These are phyloP conservation scores for Baorangia bicolor DNA, from an alignment of 768 basidiomycete genomes.

Conservation along the genomic window DNA sequence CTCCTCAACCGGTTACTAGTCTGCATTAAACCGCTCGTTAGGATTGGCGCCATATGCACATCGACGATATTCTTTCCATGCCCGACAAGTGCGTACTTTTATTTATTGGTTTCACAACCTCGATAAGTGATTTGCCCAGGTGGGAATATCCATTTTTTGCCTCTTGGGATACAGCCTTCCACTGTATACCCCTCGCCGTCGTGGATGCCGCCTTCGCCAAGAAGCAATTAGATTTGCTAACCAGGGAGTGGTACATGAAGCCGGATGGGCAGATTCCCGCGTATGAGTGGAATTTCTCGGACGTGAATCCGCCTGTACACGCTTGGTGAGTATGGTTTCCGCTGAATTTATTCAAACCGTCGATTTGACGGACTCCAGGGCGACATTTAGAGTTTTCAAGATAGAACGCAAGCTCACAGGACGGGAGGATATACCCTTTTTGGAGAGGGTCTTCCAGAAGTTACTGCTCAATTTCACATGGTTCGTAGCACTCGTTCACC, in stretches of 20 bases:
- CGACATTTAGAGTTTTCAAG: constrained; percentile 98
- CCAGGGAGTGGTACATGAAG: constrained; percentile 99
- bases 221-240: constrained; percentile 94
- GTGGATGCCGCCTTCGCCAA: constrained; percentile 96
- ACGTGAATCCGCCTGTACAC: constrained; percentile 98
- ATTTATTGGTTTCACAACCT: not conserved
- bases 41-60: constrained; percentile 97
- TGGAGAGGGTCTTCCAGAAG: constrained; percentile 99
- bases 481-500: constrained; percentile 38
- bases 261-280: constrained; percentile 98
- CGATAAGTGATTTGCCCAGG: constrained; percentile 36
- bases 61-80: constrained; percentile 97
- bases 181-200: constrained; percentile 95
- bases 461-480: constrained; percentile 95
- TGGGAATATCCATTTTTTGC: constrained; percentile 99
- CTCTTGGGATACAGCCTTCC: constrained; percentile 99
- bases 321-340: constrained; percentile 64
- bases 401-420: constrained; percentile 96
- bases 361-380: constrained; percentile 46
- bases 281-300: constrained; percentile 99
- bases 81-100: constrained; percentile 79
- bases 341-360: not conserved
- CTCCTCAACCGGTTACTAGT: not conserved
- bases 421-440: constrained; percentile 83
- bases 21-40: constrained; percentile 27